Evolutionary conservation across 1,284 basidiomycete genomes (phyloP), one percentile per base, ranked within the genome.

Genomic region (Trametes versicolor): DNA sequence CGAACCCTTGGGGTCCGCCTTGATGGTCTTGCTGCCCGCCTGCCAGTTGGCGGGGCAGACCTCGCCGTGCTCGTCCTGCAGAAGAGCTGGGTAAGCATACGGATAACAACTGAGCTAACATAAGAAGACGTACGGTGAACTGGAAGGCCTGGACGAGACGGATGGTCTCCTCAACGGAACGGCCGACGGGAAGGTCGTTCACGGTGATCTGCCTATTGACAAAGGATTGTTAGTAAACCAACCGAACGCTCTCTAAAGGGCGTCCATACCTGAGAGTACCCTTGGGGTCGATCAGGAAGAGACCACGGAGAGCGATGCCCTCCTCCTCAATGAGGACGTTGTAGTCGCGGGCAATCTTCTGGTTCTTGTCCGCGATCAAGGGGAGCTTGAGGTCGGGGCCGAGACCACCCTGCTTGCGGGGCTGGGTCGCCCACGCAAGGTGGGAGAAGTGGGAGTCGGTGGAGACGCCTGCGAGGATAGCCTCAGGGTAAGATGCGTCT

Each of bases 141-240:
- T 96, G 94, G 90, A 97, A 96, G 15, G 95, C 95, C 80, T 96
- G 91, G 80, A 97, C 81, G 63, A 97, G 87, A 66, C 95, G 91
- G 68, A 96, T 76, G 8, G 94, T 95, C 82, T 97, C 95, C 57
- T 95, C 94, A 65, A 96, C 95, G 5, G 93, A 95, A 66, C 95
- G 92, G 43, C 95, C 95, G 63, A 96, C 95, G 37, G 95, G 93
- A 60, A 96, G 85, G 78, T 97, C 95, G 77, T 96, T 96, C 70
- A 97, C 82, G 51, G 93, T 94, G 71, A 93, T 91, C 82, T 94
- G 93, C 68, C 91, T 90, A 52, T 21, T 59, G n/a, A 25, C 39
- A 47, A 32, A 32, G 15, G n/a, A 48, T 29, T n/a, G 23, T 7
- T 43, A 36, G 56, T 63, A 55, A 64, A 52, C 47, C 37, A 12